Evolutionary conservation across 225 moss, liverwort and hornwort species (phyloP), one percentile per base, ranked within the genome.

Genomic region (Neckera pumila): DNA sequence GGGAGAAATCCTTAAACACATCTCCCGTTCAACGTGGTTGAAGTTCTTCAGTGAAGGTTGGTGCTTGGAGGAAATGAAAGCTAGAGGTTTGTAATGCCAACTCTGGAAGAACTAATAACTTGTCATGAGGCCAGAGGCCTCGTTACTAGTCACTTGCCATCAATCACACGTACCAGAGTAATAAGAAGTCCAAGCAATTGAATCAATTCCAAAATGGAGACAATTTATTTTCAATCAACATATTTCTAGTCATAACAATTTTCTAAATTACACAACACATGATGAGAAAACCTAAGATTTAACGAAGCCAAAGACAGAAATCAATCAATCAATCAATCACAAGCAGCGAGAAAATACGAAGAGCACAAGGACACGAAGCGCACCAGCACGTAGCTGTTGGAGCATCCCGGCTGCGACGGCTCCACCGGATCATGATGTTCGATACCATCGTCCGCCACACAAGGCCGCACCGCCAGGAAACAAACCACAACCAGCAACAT

Each of bases 341-440:
- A 73, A 60, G 57, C 34, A 36, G 25, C 36, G 12, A 58, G 43
- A 73, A 56, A 40, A 56, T 16, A 47, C 34, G 58, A 25, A 53
- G 28, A 72, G 63, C 47, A 38, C 45, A 71, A 20, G 86, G 40
- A 23, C 23, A 82, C 23, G 10, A 49, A 81, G 53, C 82, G 66
- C 83, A 93, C 93, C 60, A 93, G 88, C 79, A 92, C 86, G 65
- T 90, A 92, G 90, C 80, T 89, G 59, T 93, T 93, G 60, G 89
- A 79, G 89, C 92, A 93, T 53, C 93, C 92, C 26, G 88, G 89
- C 72, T 86, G 90, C n/a, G 80, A 79, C 33, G 86, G 84, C 12
- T 76, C 81, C 69, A 90, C 54, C 11, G 79, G 17, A 70, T 93
- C 93, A 31, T 86, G 86, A 84, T 92, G 92, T 85, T 91, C 87